phyloP scores from a whole-genome alignment of 768 basidiomycete genomes.

The Termitomyces titanicus region DNA sequence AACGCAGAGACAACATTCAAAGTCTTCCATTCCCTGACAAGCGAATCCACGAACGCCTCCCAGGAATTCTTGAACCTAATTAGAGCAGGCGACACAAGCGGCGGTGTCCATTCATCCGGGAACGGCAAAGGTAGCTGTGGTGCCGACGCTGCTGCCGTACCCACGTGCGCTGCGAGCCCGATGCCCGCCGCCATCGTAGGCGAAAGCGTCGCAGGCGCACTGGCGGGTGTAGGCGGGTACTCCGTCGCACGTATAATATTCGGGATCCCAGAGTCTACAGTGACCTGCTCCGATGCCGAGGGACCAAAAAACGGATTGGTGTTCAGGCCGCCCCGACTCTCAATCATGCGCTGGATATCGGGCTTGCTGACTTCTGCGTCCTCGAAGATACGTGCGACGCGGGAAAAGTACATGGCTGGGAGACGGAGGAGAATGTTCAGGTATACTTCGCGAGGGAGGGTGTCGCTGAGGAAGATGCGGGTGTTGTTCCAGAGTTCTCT shows the following conservation, averaged over 20 bases:
- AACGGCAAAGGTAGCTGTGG: constrained; percentile 34
- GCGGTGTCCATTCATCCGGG: constrained; percentile 50
- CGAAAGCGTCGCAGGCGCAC: constrained; percentile 9
- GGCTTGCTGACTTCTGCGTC: constrained; percentile 76
- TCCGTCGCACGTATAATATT: constrained; percentile 4
- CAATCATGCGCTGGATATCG: constrained; percentile 57
- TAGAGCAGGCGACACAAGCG: constrained; percentile 59
- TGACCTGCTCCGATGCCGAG: constrained; percentile 9
- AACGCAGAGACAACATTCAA: constrained; percentile 70
- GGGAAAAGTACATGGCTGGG: constrained; percentile 77
- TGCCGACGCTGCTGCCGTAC: constrained; percentile 14
- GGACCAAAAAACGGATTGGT: constrained; percentile 10
- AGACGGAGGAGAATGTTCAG: constrained; percentile 50
- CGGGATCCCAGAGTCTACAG: constrained; percentile 4
- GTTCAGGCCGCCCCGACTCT: constrained; percentile 10
- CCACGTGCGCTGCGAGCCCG: constrained; percentile 21
- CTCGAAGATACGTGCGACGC: constrained; percentile 72
- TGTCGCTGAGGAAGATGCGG: constrained; percentile 22
- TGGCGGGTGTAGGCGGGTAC: constrained; percentile 4
- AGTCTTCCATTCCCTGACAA: constrained; percentile 76
- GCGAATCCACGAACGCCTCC: constrained; percentile 60
- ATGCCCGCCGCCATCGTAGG: constrained; percentile 23
- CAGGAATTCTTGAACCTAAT: constrained; percentile 52
- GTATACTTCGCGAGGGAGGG: constrained; percentile 33
- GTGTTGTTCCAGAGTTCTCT: constrained; percentile 7